Conservation (phyloP, 306 rosid species). For the Senna tora region DNA sequence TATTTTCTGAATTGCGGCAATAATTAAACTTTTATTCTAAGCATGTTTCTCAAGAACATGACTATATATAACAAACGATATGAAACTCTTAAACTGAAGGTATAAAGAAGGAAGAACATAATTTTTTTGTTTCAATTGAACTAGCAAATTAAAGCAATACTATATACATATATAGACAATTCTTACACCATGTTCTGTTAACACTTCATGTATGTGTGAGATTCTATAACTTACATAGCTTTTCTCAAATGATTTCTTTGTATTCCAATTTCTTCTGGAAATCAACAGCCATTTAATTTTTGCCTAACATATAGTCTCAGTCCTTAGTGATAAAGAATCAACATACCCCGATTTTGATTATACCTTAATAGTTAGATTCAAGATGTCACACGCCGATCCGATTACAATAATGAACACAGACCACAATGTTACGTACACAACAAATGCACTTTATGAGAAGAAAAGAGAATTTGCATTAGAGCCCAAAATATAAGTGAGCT, state of each 20-base stretch:
- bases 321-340: constrained; percentile 37
- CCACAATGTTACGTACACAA: too few species aligned
- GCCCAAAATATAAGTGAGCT: too few species aligned
- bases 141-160: background rate
- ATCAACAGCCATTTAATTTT: constrained; percentile 24
- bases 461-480: too few species aligned
- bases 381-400: too few species aligned
- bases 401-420: too few species aligned
- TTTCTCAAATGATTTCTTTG: constrained; percentile 16
- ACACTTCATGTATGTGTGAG: background rate
- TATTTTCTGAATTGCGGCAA: background rate
- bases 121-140: background rate
- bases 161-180: background rate
- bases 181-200: background rate
- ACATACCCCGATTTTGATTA: too few species aligned
- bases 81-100: too few species aligned
- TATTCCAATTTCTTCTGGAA: background rate
- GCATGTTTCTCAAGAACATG: too few species aligned
- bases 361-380: too few species aligned
- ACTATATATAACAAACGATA: too few species aligned
- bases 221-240: background rate
- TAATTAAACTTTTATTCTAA: background rate
- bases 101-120: background rate
- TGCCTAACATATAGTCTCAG: background rate
- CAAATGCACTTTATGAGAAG: too few species aligned